Conservation (phyloP, 2,329 filamentous ascomycete species). For the Verticillium isaacii region DNA sequence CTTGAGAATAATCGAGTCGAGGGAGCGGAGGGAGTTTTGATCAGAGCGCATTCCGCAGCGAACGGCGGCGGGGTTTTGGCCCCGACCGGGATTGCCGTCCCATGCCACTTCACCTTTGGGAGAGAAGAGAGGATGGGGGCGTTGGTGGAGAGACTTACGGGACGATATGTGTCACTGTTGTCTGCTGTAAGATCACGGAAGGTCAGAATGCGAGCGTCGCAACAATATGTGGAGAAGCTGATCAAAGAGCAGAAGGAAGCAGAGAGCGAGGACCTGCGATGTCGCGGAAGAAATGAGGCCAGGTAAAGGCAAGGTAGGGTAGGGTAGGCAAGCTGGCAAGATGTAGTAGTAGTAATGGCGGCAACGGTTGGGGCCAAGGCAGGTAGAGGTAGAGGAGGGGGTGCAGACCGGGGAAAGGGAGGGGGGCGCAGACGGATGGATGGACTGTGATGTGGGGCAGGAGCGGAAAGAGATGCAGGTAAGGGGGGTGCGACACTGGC, state of each 20-base stretch:
- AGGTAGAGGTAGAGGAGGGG: conserved; percentile 17
- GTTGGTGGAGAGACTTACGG: conserved; percentile 38
- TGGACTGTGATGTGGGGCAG: conserved; percentile 35
- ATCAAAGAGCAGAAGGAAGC: not conserved
- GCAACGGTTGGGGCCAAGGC: conserved; percentile 11
- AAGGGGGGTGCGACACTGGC: conserved; percentile 28
- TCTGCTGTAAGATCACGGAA: conserved; percentile 39
- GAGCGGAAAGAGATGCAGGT: conserved; percentile 40
- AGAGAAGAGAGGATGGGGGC: not conserved
- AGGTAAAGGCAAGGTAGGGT: not conserved
- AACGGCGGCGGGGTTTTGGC: not conserved
- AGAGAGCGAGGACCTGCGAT: not conserved
- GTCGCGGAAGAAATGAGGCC: not conserved
- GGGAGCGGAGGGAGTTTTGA: not conserved
- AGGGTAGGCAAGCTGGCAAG: not conserved
- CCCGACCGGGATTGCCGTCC: not conserved
- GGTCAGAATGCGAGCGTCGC: not conserved
- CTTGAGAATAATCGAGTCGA: not conserved
- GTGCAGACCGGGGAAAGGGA: conserved; percentile 30
- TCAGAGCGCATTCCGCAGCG: not conserved
- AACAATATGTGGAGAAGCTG: not conserved
- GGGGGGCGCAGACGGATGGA: conserved; percentile 27
- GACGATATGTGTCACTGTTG: conserved; percentile 56
- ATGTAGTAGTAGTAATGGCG: conserved; percentile 6
- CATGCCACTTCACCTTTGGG: not conserved